Percentiles rank a stretch among this genome's conserved stretches.
These are phyloP conservation scores for Gliomastix tumulicola DNA, from an alignment of 2,329 filamentous ascomycete species.

Conservation along the genomic window DNA sequence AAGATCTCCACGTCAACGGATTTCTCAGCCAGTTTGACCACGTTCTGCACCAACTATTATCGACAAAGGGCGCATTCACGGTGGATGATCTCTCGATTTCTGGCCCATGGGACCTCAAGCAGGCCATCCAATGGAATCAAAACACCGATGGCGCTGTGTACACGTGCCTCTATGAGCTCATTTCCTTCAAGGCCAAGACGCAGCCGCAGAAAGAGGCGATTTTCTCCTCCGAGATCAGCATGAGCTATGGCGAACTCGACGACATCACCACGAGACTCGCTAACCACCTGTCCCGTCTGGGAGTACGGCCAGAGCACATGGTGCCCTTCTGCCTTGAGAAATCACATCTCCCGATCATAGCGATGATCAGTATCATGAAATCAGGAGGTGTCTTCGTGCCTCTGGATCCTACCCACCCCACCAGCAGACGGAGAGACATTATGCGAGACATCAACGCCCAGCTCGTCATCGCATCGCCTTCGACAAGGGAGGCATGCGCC, in stretches of 20 bases:
- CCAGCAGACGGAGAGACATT: neutral
- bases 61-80: neutral
- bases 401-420: slow-evolving; percentile 6
- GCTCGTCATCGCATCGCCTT: slow-evolving; percentile 5
- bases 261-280: neutral
- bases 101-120: slow-evolving; percentile 2
- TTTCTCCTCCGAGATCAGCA: neutral
- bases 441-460: slow-evolving; percentile 2
- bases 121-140: neutral
- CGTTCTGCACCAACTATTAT: neutral
- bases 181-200: neutral
- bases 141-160: neutral
- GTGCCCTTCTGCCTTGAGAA: slow-evolving; percentile 1
- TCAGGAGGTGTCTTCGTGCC: slow-evolving; percentile 8
- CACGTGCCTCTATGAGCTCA: neutral
- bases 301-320: slow-evolving; percentile 12
- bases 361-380: slow-evolving; percentile 7
- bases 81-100: neutral
- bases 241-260: neutral
- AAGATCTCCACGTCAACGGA: neutral
- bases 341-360: neutral
- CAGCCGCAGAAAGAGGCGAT: neutral
- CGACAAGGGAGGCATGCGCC: neutral
- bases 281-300: slow-evolving; percentile 3
- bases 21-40: slow-evolving; percentile 1